Percentiles rank a stretch among this genome's conserved stretches.
These are phyloP conservation scores for Pythium vanterpoolii DNA, from an alignment of 352 stramenopile genomes.

Conservation along the genomic window DNA sequence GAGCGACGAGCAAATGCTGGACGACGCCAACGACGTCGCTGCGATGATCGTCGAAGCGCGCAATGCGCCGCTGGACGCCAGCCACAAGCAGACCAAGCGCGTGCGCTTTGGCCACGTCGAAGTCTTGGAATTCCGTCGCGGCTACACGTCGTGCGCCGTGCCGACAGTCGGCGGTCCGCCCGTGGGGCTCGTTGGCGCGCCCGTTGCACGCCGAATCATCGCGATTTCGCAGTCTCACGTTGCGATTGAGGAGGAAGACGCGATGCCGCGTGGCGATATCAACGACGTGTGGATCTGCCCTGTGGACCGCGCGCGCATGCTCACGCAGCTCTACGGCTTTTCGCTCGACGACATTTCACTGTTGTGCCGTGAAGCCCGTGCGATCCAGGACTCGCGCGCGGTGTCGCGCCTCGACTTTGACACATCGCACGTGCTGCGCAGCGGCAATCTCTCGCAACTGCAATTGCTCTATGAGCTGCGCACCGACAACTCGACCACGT, in stretches of 20 bases:
- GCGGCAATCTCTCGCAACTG: conserved; percentile 26
- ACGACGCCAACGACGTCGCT: conserved; percentile 5
- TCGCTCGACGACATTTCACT: conserved; percentile 39
- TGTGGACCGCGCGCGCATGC: conserved; percentile 39
- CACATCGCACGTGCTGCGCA: conserved; percentile 19
- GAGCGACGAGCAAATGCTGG: conserved; percentile 24
- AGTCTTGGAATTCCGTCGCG: conserved; percentile 45
- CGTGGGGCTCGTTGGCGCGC: conserved; percentile 40
- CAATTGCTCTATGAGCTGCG: conserved; percentile 17
- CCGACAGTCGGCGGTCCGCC: conserved; percentile 43
- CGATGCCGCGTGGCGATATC: conserved; percentile 15
- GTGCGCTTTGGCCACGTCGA: conserved; percentile 43
- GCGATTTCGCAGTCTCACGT: conserved; percentile 22
- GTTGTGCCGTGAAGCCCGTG: conserved; percentile 42
- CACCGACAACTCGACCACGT: neutral
- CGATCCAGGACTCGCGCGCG: conserved; percentile 36
- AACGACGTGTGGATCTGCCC: conserved; percentile 49
- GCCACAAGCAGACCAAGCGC: conserved; percentile 32
- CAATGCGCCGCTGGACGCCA: neutral
- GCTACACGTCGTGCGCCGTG: conserved; percentile 49
- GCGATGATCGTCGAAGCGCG: conserved; percentile 11
- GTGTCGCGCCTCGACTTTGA: conserved; percentile 32
- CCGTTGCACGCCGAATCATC: conserved; percentile 24
- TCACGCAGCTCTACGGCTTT: conserved; percentile 35
- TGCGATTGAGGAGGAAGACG: conserved; percentile 32